Percentiles rank a stretch among this genome's conserved stretches.
Evolutionary conservation across 441 rosid species (phyloP).

Genomic region (Croton setiger): DNA sequence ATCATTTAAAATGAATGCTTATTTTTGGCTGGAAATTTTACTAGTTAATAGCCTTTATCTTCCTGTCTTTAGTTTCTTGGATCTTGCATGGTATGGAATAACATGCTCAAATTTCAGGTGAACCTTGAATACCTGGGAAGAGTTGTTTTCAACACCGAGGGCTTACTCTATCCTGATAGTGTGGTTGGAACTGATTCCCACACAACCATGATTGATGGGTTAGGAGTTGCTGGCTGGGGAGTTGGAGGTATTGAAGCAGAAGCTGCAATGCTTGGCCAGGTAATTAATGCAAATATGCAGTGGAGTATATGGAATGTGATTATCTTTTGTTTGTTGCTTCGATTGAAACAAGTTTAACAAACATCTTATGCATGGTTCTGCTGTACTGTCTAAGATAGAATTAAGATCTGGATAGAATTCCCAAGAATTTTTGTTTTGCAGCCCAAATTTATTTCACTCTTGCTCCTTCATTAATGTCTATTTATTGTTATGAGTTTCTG

Average conservation of each 20-base stretch:
- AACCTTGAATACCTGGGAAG: slow-evolving; percentile 98
- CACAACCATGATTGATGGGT: slow-evolving; percentile 98
- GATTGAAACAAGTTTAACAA: no score
- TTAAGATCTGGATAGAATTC: neutral
- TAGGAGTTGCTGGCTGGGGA: slow-evolving; percentile 99
- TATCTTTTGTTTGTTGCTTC: neutral
- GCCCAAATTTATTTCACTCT: neutral
- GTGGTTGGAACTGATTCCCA: slow-evolving; percentile 99
- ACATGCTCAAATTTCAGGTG: slow-evolving; percentile 53
- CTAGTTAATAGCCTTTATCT: neutral
- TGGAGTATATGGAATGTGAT: neutral
- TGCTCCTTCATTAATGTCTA: neutral
- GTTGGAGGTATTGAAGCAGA: slow-evolving; percentile 99
- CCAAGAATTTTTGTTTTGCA: neutral
- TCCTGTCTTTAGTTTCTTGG: neutral
- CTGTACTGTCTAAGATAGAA: neutral
- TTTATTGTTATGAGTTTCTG: neutral
- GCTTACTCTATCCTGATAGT: slow-evolving; percentile 87
- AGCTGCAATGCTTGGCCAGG: slow-evolving; percentile 99
- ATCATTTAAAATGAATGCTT: slow-evolving; percentile 3
- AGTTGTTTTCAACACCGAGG: slow-evolving; percentile 85
- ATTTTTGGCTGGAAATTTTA: slow-evolving; percentile 4
- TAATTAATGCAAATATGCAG: slow-evolving; percentile 22
- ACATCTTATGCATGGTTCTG: neutral
- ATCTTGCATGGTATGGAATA: slow-evolving; percentile 17